Percentiles rank a stretch among this genome's conserved stretches.
phyloP scores from a whole-genome alignment of 2,329 filamentous ascomycete genomes.

The Plenodomus lindquistii region DNA sequence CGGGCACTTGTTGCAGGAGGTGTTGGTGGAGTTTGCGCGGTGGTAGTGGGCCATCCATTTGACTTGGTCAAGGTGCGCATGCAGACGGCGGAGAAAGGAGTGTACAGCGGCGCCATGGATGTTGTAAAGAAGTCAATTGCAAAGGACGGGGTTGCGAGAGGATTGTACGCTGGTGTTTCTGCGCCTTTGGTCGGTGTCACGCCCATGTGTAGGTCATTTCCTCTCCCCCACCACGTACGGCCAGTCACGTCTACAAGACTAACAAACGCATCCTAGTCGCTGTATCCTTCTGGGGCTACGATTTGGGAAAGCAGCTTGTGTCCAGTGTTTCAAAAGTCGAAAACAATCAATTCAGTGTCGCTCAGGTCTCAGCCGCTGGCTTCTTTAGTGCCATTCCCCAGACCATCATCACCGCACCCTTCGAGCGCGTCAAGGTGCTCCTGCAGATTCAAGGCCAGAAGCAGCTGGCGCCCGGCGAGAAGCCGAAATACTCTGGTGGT shows the following conservation, averaged over 20 bases:
- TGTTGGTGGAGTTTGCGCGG: conserved; percentile 91
- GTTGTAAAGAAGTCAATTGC: conserved; percentile 88
- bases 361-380: conserved; percentile 85
- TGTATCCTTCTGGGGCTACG: conserved; percentile 81
- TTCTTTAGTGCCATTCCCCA: conserved; percentile 96
- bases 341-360: conserved; percentile 76
- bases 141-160: conserved; percentile 75
- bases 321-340: conserved; percentile 66
- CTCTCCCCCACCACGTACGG: background rate
- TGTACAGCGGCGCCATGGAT: conserved; percentile 88
- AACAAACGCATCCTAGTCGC: conserved; percentile 54
- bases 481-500: conserved; percentile 86
- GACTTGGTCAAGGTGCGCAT: conserved; percentile 97
- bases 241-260: background rate
- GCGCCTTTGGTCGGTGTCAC: conserved; percentile 94
- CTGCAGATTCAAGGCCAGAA: conserved; percentile 97
- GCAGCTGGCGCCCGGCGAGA: conserved; percentile 80
- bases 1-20: conserved; percentile 87
- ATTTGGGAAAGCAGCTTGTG: conserved; percentile 90
- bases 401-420: conserved; percentile 97
- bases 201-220: conserved; percentile 83
- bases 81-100: conserved; percentile 92
- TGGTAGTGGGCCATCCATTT: conserved; percentile 92
- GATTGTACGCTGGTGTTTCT: conserved; percentile 94
- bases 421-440: conserved; percentile 98